Conservation (phyloP, 2,329 filamentous ascomycete genomes). For the Daldinia sp. region DNA sequence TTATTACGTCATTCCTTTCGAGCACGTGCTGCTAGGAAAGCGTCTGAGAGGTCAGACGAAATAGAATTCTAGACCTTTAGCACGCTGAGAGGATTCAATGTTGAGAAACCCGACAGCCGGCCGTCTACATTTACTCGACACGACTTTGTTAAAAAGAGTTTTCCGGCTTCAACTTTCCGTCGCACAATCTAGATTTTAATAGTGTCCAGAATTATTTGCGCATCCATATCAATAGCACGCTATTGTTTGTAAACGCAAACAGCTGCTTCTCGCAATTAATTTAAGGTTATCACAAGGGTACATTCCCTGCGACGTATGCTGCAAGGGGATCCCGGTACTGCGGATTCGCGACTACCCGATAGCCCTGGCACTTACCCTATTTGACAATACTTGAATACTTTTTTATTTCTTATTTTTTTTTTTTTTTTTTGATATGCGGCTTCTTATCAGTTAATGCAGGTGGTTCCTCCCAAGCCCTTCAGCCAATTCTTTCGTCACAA, state of each 20-base stretch:
- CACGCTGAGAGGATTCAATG: background rate
- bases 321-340: conserved; percentile 30
- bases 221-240: background rate
- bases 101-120: background rate
- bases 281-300: conserved; percentile 39
- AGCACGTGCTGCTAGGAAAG: conserved; percentile 31
- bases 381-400: conserved; percentile 28
- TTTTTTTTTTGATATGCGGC: conserved; percentile 16
- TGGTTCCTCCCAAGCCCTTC: background rate
- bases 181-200: background rate
- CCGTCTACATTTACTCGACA: background rate
- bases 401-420: conserved; percentile 20
- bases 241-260: background rate
- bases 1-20: conserved; percentile 28
- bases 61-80: conserved; percentile 21
- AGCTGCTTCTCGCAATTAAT: conserved; percentile 19
- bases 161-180: background rate
- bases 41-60: conserved; percentile 28
- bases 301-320: conserved; percentile 33
- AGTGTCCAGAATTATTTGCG: background rate
- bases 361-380: conserved; percentile 35
- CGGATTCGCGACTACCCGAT: conserved; percentile 19
- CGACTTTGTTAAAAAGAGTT: background rate
- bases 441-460: conserved; percentile 20
- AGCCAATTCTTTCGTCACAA: conserved; percentile 12